These are phyloP conservation scores for Tulasnella sp. DNA, from an alignment of 768 basidiomycete species.

Conservation along the genomic window DNA sequence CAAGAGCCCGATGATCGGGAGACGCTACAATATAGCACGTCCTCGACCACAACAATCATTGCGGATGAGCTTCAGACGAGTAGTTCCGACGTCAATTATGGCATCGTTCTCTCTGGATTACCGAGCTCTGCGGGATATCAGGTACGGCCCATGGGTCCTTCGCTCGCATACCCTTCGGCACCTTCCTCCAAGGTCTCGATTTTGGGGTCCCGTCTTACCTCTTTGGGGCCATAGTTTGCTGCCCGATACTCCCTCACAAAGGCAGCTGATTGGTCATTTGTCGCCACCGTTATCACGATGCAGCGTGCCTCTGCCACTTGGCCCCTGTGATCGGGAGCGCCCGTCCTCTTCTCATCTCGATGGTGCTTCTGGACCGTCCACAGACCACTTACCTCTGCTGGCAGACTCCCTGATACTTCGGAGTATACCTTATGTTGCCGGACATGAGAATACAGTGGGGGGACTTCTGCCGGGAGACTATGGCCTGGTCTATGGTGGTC, in stretches of 20 bases:
- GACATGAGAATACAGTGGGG: background rate
- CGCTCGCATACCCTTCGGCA: background rate
- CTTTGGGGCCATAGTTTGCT: background rate
- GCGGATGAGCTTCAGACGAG: background rate
- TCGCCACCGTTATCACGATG: background rate
- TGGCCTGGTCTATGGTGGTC: no score
- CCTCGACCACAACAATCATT: background rate
- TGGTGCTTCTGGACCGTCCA: background rate
- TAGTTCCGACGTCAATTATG: background rate
- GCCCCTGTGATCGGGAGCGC: background rate
- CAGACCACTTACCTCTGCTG: background rate
- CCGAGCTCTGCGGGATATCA: background rate
- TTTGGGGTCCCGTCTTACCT: background rate
- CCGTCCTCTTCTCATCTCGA: background rate
- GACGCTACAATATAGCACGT: background rate
- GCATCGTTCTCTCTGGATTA: background rate
- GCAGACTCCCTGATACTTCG: background rate
- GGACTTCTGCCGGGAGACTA: no score
- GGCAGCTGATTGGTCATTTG: background rate
- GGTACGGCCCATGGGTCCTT: background rate
- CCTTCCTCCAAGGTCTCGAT: background rate
- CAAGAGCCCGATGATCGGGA: background rate
- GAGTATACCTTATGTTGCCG: no score
- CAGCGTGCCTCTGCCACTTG: background rate
- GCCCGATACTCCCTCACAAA: background rate